Percentiles rank a stretch among this genome's conserved stretches.
Conservation (phyloP, 2,329 filamentous ascomycete species). For the Fusarium xyrophilum region DNA sequence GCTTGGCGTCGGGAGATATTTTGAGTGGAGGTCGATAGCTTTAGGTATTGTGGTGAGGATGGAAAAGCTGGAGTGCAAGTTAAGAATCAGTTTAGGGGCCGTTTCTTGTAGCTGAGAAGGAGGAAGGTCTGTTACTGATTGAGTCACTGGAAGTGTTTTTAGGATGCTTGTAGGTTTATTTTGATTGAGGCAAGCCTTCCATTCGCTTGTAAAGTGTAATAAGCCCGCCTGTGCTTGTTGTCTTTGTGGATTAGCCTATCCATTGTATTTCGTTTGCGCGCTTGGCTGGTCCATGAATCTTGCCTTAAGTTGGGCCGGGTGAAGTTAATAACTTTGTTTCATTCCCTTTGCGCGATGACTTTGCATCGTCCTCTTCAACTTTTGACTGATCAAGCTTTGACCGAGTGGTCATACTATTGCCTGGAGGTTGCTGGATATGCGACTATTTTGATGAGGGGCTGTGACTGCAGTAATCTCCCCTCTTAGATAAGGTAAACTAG, state of each 20-base stretch:
- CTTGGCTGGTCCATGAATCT: background rate
- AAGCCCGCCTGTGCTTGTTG: background rate
- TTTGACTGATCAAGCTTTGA: background rate
- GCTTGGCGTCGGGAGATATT: background rate
- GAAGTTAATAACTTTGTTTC: accelerated
- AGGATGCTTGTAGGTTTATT: background rate
- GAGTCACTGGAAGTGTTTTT: background rate
- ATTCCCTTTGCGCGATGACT: accelerated
- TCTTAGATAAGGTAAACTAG: accelerated
- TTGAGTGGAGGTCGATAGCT: background rate
- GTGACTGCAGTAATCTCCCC: accelerated
- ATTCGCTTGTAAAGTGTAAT: background rate
- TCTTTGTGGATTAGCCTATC: background rate
- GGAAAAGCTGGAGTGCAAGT: background rate
- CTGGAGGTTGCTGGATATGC: accelerated
- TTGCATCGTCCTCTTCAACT: accelerated
- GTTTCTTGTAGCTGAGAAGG: background rate
- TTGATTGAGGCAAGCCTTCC: too few species aligned
- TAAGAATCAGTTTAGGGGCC: background rate
- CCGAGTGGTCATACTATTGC: accelerated
- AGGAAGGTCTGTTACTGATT: background rate
- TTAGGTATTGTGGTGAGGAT: background rate
- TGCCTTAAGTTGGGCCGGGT: too few species aligned
- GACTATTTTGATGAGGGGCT: background rate
- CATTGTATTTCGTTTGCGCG: background rate